Evolutionary conservation across 257 asterid species (phyloP), one percentile per base, ranked within the genome.

Genomic region (Lithospermum erythrorhizon): DNA sequence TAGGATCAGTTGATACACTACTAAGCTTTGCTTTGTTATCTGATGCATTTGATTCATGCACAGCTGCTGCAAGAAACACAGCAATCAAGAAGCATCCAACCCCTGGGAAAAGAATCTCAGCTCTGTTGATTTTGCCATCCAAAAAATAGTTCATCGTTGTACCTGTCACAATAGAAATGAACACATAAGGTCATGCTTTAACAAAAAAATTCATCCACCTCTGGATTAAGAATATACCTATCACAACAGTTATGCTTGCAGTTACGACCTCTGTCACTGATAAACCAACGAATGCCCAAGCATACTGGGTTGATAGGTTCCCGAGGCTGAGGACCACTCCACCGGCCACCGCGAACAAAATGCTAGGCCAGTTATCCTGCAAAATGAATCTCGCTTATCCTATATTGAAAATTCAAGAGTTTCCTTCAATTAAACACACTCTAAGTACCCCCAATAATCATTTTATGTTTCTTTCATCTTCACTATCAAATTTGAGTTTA

Each of bases 231-330:
- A 68, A 59, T 58, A 61, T 78, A 87, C 98, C 98, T 78, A 91
- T 78, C 25, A 91, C 95, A 57, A 91, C 98, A 57, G 95, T 73
- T 70, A 88, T 82, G 81, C 98, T 91, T 15, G 87, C 59, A 23
- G 87, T 70, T 61, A 91, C 73, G 48, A 91, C 98, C 76, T 81
- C 93, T 19, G 98, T 88, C 68, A 91, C 98, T 0, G 95, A 91
- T 58, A 91, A 79, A 48, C 98, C 98, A 55, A 88, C 95, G 22
- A 79, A 88, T 11, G 96, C 95, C 94, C 94, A 91, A 41, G 98
- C 98, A 66, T 88, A 91, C 58, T 91, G 96, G 23, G 95, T 88
- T 6, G 98, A 78, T 59, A 91, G 80, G 66, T 88, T 91, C 8
- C 98, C 98, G 14, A 91, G 79, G 68, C 96, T 83, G 37, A 91